Evolutionary conservation across 2,329 filamentous ascomycete species (phyloP).

Genomic region (Beauveria australis): DNA sequence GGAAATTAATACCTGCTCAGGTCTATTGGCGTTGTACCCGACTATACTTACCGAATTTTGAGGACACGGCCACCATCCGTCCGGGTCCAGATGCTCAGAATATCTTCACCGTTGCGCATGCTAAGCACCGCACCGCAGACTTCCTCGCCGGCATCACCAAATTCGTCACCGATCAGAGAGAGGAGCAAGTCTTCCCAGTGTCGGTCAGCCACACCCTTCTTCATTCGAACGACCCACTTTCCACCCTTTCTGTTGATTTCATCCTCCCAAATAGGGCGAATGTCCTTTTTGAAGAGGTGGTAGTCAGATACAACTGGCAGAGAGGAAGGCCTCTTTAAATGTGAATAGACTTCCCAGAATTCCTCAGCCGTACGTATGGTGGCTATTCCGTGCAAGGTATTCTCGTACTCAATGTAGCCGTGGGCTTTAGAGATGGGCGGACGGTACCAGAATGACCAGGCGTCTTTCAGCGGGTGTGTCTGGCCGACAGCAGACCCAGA

Average conservation of each 20-base stretch:
- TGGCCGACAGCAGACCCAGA: constrained; percentile 32
- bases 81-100: constrained; percentile 95
- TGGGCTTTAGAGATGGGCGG: constrained; percentile 95
- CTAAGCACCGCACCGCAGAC: constrained; percentile 93
- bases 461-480: constrained; percentile 60
- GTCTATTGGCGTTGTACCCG: neutral
- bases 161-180: constrained; percentile 88
- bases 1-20: neutral
- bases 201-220: constrained; percentile 93
- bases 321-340: constrained; percentile 80
- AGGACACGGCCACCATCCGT: constrained; percentile 89
- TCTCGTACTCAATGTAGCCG: constrained; percentile 82
- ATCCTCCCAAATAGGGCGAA: constrained; percentile 97
- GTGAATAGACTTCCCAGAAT: constrained; percentile 82
- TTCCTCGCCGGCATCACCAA: constrained; percentile 84
- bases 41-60: constrained; percentile 71
- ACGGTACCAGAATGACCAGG: constrained; percentile 96
- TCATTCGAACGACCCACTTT: constrained; percentile 94
- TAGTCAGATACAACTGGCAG: constrained; percentile 93
- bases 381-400: constrained; percentile 83
- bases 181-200: constrained; percentile 95
- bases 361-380: constrained; percentile 76
- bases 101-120: constrained; percentile 90
- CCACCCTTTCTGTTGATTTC: constrained; percentile 93
- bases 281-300: constrained; percentile 94